Conservation (phyloP, 345 rosid genomes). For the Boechera retrofracta region DNA sequence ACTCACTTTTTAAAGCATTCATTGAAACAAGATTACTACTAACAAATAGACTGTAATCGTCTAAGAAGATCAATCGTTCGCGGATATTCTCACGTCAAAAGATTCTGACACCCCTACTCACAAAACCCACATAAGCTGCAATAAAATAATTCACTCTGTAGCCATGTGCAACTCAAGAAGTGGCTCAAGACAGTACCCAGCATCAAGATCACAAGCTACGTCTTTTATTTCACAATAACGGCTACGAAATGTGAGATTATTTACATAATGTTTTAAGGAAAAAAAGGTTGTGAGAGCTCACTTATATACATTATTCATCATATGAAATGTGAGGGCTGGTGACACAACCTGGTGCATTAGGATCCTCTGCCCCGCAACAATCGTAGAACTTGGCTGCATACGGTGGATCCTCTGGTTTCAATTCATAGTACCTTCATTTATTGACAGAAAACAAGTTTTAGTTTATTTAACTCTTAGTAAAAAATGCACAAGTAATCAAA, state of each 20-base stretch:
- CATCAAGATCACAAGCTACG: constrained; percentile 4
- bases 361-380: constrained; percentile 93
- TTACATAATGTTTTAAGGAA: constrained; percentile 17
- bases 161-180: background rate
- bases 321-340: constrained; percentile 70
- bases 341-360: constrained; percentile 82
- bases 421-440: constrained; percentile 73
- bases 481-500: constrained; percentile 13
- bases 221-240: background rate
- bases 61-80: background rate
- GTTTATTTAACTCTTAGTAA: background rate
- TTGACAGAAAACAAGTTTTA: background rate
- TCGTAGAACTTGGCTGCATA: constrained; percentile 92
- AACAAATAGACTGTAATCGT: background rate
- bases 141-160: background rate
- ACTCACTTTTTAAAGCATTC: background rate
- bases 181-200: background rate
- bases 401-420: constrained; percentile 85
- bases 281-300: constrained; percentile 2
- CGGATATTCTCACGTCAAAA: background rate
- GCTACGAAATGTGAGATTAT: constrained; percentile 11
- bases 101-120: background rate
- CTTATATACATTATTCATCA: constrained; percentile 57
- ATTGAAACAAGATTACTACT: background rate
- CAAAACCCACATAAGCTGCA: background rate